Conservation (phyloP, 768 basidiomycete species). For the Tricholomella constricta region DNA sequence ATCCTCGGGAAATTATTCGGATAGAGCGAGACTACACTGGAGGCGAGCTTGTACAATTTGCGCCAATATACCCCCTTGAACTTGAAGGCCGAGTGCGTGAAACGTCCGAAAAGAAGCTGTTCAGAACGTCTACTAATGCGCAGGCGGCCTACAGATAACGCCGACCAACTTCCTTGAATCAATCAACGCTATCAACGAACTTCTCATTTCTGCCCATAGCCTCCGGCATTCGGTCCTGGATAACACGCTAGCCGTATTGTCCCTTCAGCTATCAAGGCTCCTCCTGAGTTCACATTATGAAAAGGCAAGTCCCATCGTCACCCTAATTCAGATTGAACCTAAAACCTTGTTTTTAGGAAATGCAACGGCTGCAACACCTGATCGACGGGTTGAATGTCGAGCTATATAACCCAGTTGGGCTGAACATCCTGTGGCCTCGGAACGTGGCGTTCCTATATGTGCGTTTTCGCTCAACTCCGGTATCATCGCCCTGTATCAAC, state of each 20-base stretch:
- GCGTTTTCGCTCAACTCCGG: slow-evolving; percentile 37
- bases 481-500: slow-evolving; percentile 10
- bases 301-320: slow-evolving; percentile 48
- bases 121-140: slow-evolving; percentile 8
- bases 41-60: slow-evolving; percentile 90
- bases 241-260: slow-evolving; percentile 77
- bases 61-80: slow-evolving; percentile 87
- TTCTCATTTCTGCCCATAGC: slow-evolving; percentile 86
- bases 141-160: slow-evolving; percentile 60
- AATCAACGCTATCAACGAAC: slow-evolving; percentile 88
- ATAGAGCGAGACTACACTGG: slow-evolving; percentile 91
- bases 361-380: slow-evolving; percentile 61
- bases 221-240: slow-evolving; percentile 71
- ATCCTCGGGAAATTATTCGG: slow-evolving; percentile 89
- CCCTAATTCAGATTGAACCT: background rate
- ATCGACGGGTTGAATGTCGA: slow-evolving; percentile 71
- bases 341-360: slow-evolving; percentile 56
- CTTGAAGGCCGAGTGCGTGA: slow-evolving; percentile 85
- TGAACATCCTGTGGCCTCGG: slow-evolving; percentile 86
- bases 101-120: background rate
- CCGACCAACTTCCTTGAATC: slow-evolving; percentile 89
- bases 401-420: slow-evolving; percentile 81
- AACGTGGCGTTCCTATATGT: slow-evolving; percentile 91
- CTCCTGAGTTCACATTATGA: slow-evolving; percentile 77
- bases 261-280: slow-evolving; percentile 78